Conservation (phyloP, 768 basidiomycete genomes). For the Peribolospora kevripleyi region DNA sequence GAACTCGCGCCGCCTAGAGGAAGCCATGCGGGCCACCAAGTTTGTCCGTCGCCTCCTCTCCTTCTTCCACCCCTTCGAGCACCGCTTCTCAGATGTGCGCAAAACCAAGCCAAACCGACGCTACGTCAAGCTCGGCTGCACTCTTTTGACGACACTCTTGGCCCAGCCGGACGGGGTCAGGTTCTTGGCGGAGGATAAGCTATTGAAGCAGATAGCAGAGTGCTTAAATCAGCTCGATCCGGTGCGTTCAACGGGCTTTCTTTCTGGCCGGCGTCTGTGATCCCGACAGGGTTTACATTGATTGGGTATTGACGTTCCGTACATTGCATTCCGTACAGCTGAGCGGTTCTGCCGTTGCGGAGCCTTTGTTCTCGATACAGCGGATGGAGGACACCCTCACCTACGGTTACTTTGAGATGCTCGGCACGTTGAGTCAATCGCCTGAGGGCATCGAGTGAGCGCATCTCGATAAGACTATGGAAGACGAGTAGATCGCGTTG, state of each 20-base stretch:
- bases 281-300: background rate
- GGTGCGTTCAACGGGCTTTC: slow-evolving; percentile 25
- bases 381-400: slow-evolving; percentile 60
- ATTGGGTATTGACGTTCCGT: too few species aligned
- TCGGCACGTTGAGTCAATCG: slow-evolving; percentile 69
- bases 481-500: background rate
- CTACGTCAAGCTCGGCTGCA: slow-evolving; percentile 69
- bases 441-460: slow-evolving; percentile 71
- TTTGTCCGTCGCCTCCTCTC: slow-evolving; percentile 75
- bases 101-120: slow-evolving; percentile 51
- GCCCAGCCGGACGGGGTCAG: slow-evolving; percentile 57
- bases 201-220: slow-evolving; percentile 56
- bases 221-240: slow-evolving; percentile 83
- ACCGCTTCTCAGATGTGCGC: slow-evolving; percentile 57
- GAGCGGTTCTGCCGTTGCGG: slow-evolving; percentile 9
- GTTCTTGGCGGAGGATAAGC: slow-evolving; percentile 65
- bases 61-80: slow-evolving; percentile 76
- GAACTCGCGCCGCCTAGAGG: slow-evolving; percentile 77
- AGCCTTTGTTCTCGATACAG: slow-evolving; percentile 43
- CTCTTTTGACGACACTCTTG: slow-evolving; percentile 57
- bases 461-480: background rate
- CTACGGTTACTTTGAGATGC: slow-evolving; percentile 83
- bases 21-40: slow-evolving; percentile 69
- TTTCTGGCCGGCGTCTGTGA: background rate
- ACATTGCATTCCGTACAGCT: slow-evolving; percentile 3